Conservation (phyloP, 345 rosid species). For the Heritiera littoralis region DNA sequence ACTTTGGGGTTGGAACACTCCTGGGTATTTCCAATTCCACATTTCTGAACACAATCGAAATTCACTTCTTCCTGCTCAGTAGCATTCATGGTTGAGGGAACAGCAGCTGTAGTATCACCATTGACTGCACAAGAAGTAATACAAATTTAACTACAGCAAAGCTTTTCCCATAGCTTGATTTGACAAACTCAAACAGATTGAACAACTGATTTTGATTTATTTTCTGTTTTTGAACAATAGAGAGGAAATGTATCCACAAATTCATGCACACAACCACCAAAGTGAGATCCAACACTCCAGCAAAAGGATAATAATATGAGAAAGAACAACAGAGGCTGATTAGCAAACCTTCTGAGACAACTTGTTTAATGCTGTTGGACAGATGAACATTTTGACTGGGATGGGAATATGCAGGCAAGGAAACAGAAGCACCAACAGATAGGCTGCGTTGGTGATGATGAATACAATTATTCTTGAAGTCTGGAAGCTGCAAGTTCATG, state of each 20-base stretch:
- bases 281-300: neutral
- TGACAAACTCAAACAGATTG: neutral
- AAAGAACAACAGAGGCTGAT: neutral
- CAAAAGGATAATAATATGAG: neutral
- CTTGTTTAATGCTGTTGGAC: slow-evolving; percentile 44
- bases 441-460: slow-evolving; percentile 67
- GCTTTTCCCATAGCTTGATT: neutral
- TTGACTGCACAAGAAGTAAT: slow-evolving; percentile 35
- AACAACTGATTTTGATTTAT: neutral
- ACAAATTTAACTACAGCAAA: slow-evolving; percentile 21
- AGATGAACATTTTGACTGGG: slow-evolving; percentile 40
- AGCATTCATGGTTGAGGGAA: slow-evolving; percentile 19
- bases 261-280: neutral
- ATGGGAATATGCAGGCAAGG: slow-evolving; percentile 37
- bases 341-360: slow-evolving; percentile 49
- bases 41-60: slow-evolving; percentile 20
- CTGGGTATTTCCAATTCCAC: slow-evolving; percentile 23
- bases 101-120: slow-evolving; percentile 33
- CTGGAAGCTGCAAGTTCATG: slow-evolving; percentile 82
- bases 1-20: slow-evolving; percentile 28
- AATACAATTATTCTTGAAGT: slow-evolving; percentile 52
- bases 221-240: neutral
- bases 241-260: neutral
- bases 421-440: slow-evolving; percentile 65
- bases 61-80: slow-evolving; percentile 43